Evolutionary conservation across 495 filamentous ascomycete genomes (phyloP).

Genomic region (Trichocladium uniseriatum): DNA sequence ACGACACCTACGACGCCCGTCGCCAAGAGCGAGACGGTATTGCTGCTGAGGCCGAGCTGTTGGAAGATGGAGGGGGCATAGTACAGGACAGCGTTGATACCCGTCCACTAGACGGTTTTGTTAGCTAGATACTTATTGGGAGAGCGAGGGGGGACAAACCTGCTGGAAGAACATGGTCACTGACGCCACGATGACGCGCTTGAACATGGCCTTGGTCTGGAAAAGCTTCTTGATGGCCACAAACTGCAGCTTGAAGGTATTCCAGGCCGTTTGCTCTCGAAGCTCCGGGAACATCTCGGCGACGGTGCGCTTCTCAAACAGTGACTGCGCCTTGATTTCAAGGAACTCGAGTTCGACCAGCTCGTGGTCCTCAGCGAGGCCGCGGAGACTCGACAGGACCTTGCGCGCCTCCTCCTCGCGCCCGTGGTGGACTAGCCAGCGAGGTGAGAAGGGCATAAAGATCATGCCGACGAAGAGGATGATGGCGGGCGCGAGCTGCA

Average conservation of each 20-base stretch:
- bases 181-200: conserved; percentile 57
- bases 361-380: conserved; percentile 49
- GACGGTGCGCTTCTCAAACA: conserved; percentile 69
- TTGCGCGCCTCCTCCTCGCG: conserved; percentile 61
- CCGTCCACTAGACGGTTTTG: conserved; percentile 51
- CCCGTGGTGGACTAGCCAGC: conserved; percentile 67
- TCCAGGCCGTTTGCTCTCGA: conserved; percentile 49
- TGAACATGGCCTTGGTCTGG: conserved; percentile 63
- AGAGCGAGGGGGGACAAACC: conserved; percentile 2
- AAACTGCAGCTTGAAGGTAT: conserved; percentile 59
- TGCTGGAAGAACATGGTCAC: conserved; percentile 70
- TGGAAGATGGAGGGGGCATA: conserved; percentile 70
- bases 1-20: conserved; percentile 75
- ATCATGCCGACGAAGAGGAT: conserved; percentile 61
- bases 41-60: conserved; percentile 53
- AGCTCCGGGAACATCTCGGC: conserved; percentile 62
- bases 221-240: conserved; percentile 66
- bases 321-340: conserved; percentile 71
- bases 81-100: conserved; percentile 60
- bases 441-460: conserved; percentile 74
- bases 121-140: too few relatives aligned
- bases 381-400: conserved; percentile 60
- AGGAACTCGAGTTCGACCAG: conserved; percentile 66
- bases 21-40: conserved; percentile 59
- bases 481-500: conserved; percentile 52